Evolutionary conservation across 2,329 filamentous ascomycete species (phyloP), one percentile per base, ranked within the genome.

Genomic region (Pseudogymnoascus verrucosus): DNA sequence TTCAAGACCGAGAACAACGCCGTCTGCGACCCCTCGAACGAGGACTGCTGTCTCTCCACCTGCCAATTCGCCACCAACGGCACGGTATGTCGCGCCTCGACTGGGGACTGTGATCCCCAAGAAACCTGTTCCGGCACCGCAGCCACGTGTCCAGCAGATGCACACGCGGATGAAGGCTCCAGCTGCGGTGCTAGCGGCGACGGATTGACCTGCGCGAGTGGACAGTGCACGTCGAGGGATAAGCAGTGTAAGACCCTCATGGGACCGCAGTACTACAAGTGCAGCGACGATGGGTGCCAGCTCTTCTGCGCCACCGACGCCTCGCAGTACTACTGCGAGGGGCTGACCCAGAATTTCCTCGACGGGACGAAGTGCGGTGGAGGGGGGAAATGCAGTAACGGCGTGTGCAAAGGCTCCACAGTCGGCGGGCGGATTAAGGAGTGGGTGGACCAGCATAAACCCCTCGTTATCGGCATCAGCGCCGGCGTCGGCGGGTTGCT

Each of bases 171-270:
- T 0, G 87, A 98, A 73, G 95, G 86, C 36, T 79, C 84, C 3
- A 76, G 77, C 16, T 99, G 95, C 72, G 91, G 91, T 36, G 77
- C 79, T 61, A 72, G 76, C 42, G 67, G 61, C 16, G 69, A 74
- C 1, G 84, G 84, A 1, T 82, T 98, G 34, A 78, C 84, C 34
- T 99, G 95, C 73, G 91, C 95, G 31, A 93, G 89, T 54, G 95
- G 95, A 11, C 93, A 98, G 76, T 99, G 95, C 76, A 99, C 95
- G 3, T 95, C 89, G 62, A 88, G 95, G 67, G 87, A 97, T 74
- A 82, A 88, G 72, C 95, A 99, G 77, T 99, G 95, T 79, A 87
- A 88, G 75, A 89, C 86, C 10, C 81, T 96, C 59, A 89, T 96
- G 81, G 92, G 91, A 37, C 85, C 83, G 28, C 84, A 91, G 71